Evolutionary conservation across 2,329 filamentous ascomycete genomes (phyloP).

Genomic region (Cladosporium cucumerinum): DNA sequence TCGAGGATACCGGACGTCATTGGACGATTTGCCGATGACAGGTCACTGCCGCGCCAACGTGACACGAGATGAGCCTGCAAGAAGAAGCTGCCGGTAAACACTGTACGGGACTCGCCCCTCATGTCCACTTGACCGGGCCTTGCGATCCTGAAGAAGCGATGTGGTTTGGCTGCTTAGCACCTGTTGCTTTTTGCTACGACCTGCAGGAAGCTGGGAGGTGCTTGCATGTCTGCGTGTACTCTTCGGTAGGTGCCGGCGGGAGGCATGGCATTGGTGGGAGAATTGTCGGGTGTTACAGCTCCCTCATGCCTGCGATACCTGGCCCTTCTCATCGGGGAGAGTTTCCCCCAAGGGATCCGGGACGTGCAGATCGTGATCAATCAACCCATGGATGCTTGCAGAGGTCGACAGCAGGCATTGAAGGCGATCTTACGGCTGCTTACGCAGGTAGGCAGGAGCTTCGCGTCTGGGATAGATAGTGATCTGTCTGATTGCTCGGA

Average conservation of each 20-base stretch:
- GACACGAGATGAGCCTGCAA: neutral
- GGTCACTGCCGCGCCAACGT: neutral
- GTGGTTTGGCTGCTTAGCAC: neutral
- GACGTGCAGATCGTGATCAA: slow-evolving; percentile 9
- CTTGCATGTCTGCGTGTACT: neutral
- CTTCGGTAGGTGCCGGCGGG: slow-evolving; percentile 3
- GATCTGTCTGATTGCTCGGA: slow-evolving; percentile 15
- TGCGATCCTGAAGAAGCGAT: slow-evolving; percentile 3
- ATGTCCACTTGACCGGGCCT: neutral
- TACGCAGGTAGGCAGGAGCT: slow-evolving; percentile 8
- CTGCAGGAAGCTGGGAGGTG: slow-evolving; percentile 1
- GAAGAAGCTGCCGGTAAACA: neutral
- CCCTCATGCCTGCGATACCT: neutral
- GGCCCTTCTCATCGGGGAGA: neutral
- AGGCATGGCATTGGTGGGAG: neutral
- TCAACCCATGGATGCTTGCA: slow-evolving; percentile 1
- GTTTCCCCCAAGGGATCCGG: neutral
- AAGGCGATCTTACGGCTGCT: slow-evolving; percentile 6
- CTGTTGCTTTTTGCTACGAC: neutral
- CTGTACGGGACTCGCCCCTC: neutral
- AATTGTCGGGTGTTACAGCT: slow-evolving; percentile 1
- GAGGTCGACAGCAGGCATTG: slow-evolving; percentile 5
- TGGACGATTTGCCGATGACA: slow-evolving; percentile 1
- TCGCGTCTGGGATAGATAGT: neutral
- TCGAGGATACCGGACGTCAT: neutral